Conservation (phyloP, 257 asterid genomes). For the Handroanthus guayacan region DNA sequence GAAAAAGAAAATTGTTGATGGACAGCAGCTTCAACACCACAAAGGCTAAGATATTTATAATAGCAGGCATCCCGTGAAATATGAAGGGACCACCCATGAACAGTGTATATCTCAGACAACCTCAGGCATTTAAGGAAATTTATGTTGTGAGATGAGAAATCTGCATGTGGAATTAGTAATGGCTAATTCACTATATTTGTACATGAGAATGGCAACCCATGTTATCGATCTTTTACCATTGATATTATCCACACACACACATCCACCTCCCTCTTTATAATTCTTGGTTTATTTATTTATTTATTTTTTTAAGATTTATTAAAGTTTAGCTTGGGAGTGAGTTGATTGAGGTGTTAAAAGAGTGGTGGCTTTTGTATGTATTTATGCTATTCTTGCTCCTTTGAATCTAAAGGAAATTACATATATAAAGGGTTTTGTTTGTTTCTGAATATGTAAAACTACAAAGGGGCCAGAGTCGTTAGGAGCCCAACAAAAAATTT, state of each 20-base stretch:
- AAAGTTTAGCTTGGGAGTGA: background rate
- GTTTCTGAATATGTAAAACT: too few species aligned
- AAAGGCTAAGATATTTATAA: slow-evolving; percentile 20
- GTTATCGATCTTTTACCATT: background rate
- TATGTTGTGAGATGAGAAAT: background rate
- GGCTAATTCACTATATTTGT: background rate
- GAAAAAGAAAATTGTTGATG: background rate
- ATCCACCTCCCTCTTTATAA: slow-evolving; percentile 5
- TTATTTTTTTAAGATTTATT: background rate
- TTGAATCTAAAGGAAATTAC: too few species aligned
- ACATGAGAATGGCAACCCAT: slow-evolving; percentile 26
- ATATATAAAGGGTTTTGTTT: too few species aligned
- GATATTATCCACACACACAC: too few species aligned
- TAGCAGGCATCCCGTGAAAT: slow-evolving; percentile 42
- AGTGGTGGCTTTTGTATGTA: background rate
- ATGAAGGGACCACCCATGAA: slow-evolving; percentile 29
- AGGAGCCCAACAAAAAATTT: too few species aligned
- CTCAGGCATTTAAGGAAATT: slow-evolving; percentile 28
- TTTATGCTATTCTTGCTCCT: too few species aligned
- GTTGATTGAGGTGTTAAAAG: too few species aligned
- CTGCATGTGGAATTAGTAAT: slow-evolving; percentile 21
- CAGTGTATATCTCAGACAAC: background rate
- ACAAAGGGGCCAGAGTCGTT: too few species aligned
- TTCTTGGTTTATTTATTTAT: background rate
- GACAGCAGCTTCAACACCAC: slow-evolving; percentile 6